Percentiles rank a stretch among this genome's conserved stretches.
Evolutionary conservation across 1,284 basidiomycete species (phyloP).

Genomic region (Pseudozyma hubeiensis): DNA sequence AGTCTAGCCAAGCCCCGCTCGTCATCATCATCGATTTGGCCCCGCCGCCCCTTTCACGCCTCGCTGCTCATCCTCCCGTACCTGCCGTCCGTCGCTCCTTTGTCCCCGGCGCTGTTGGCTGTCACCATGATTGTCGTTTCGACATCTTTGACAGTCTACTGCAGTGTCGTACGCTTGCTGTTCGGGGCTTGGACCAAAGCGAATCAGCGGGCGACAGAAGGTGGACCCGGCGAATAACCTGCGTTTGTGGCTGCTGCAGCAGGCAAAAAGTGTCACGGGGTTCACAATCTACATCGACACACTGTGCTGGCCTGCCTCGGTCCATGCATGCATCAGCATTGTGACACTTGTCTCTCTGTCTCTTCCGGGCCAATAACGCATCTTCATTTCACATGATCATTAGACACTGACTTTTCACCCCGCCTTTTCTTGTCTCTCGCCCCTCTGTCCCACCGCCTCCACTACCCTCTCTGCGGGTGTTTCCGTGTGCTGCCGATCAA

Average conservation of each 20-base stretch:
- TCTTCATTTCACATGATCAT: conserved; percentile 11
- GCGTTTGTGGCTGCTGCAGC: too few relatives aligned
- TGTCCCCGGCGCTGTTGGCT: not conserved
- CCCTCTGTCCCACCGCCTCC: conserved; percentile 5
- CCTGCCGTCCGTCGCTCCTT: not conserved
- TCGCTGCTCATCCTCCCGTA: not conserved
- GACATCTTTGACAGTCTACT: too few relatives aligned
- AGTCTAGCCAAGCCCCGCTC: conserved; percentile 8
- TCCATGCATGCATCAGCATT: not conserved
- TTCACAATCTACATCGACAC: not conserved
- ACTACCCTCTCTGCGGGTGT: conserved; percentile 6
- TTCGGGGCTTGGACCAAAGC: too few relatives aligned
- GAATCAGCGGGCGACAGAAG: too few relatives aligned
- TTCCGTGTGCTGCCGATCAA: conserved; percentile 32
- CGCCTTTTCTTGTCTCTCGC: conserved; percentile 3
- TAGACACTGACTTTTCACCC: conserved; percentile 7
- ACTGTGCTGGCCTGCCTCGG: too few relatives aligned
- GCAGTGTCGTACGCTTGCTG: too few relatives aligned
- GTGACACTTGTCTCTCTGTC: not conserved
- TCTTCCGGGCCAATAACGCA: not conserved
- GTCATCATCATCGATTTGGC: conserved; percentile 6
- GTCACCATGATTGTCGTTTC: not conserved
- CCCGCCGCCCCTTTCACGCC: conserved; percentile 6
- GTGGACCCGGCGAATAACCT: too few relatives aligned
- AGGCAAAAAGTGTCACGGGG: not conserved